These are phyloP conservation scores for Lyophyllum atratum DNA, from an alignment of 768 basidiomycete genomes.

Conservation along the genomic window DNA sequence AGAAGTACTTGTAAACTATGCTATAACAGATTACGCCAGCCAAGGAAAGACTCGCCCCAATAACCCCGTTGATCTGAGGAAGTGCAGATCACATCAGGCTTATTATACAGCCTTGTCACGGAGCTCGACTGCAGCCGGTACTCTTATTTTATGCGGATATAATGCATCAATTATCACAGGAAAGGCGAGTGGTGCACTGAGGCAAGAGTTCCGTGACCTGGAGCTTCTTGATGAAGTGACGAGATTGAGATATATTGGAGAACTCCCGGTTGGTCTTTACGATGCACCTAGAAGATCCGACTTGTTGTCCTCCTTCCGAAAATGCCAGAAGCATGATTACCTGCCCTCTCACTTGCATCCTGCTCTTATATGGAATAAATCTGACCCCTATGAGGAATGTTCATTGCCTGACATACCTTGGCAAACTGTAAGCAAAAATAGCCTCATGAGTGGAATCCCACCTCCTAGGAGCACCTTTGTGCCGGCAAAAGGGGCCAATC, in stretches of 20 bases:
- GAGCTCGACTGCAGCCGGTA: constrained; percentile 20
- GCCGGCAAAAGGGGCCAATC: background rate
- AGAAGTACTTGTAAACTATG: constrained; percentile 2
- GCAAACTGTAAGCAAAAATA: background rate
- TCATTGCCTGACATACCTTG: background rate
- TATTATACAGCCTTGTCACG: constrained; percentile 32
- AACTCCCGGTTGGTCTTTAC: background rate
- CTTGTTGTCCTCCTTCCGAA: background rate
- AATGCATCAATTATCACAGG: constrained; percentile 13
- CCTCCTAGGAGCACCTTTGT: background rate
- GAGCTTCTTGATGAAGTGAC: constrained; percentile 19
- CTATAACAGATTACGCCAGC: constrained; percentile 30
- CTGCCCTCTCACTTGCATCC: background rate
- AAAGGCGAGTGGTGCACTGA: constrained; percentile 9
- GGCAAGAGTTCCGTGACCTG: constrained; percentile 16
- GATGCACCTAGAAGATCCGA: background rate
- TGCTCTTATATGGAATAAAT: background rate
- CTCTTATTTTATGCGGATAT: background rate
- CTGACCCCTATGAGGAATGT: background rate
- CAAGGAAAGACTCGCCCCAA: background rate
- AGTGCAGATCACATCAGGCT: constrained; percentile 22
- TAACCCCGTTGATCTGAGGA: constrained; percentile 3
- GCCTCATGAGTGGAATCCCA: background rate
- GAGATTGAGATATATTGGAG: background rate
- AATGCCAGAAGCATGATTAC: background rate